Evolutionary conservation across 2,329 filamentous ascomycete genomes (phyloP).

Genomic region (Exophiala sp.): DNA sequence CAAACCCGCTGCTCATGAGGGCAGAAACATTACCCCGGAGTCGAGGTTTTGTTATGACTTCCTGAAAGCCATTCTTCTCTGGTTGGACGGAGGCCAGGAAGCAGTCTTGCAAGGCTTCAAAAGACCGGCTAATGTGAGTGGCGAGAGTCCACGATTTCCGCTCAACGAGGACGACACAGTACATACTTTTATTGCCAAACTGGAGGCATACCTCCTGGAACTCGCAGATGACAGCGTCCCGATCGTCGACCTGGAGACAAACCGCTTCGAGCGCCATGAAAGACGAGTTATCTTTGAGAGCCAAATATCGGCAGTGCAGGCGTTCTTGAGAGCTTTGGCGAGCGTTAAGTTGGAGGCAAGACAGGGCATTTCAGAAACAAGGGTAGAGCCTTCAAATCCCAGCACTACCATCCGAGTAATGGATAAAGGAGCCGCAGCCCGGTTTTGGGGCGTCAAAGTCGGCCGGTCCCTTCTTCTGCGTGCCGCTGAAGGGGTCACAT

Average conservation of each 20-base stretch:
- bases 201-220: conserved; percentile 56
- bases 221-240: conserved; percentile 46
- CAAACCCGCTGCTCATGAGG: conserved; percentile 42
- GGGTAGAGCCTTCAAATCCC: conserved; percentile 26
- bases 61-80: conserved; percentile 56
- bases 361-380: conserved; percentile 35
- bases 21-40: conserved; percentile 33
- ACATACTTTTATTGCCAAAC: conserved; percentile 49
- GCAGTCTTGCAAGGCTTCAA: conserved; percentile 54
- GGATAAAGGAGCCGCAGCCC: conserved; percentile 40
- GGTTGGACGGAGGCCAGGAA: conserved; percentile 54
- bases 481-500: conserved; percentile 51
- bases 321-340: conserved; percentile 51
- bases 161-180: conserved; percentile 47
- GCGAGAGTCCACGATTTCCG: conserved; percentile 45
- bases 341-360: conserved; percentile 46
- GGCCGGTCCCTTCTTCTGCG: conserved; percentile 55
- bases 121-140: conserved; percentile 37
- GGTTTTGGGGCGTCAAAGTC: conserved; percentile 57
- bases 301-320: conserved; percentile 51
- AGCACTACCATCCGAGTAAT: conserved; percentile 32
- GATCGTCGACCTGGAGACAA: conserved; percentile 53
- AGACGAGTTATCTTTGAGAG: conserved; percentile 47
- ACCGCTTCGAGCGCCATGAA: conserved; percentile 53
- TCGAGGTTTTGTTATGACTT: conserved; percentile 60